Percentiles rank a stretch among this genome's conserved stretches.
phyloP scores from a whole-genome alignment of 1,139 yeast genomes.

The Candida dubliniensis region DNA sequence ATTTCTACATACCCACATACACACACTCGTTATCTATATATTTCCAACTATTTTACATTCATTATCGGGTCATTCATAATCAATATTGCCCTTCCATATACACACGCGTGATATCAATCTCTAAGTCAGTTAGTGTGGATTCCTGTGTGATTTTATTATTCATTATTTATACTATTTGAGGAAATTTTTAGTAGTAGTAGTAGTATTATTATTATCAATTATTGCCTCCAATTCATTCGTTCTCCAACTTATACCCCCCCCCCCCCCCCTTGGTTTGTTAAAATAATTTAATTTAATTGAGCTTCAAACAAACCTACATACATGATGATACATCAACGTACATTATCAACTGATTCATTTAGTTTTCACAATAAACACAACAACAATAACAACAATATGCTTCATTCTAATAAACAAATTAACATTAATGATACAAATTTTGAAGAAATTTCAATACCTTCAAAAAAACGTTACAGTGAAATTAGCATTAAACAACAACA shows the following conservation, averaged over 20 bases:
- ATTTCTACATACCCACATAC: neutral
- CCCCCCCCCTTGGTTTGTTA: too few species aligned
- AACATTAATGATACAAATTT: slow-evolving; percentile 4
- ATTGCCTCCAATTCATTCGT: too few species aligned
- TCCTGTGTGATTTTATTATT: too few species aligned
- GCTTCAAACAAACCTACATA: neutral
- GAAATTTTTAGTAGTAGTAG: too few species aligned
- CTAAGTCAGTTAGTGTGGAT: too few species aligned
- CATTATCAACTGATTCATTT: slow-evolving; percentile 4
- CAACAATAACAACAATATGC: neutral
- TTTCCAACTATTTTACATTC: neutral
- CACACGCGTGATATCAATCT: too few species aligned
- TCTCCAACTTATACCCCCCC: too few species aligned
- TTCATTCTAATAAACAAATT: neutral
- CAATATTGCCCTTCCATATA: too few species aligned
- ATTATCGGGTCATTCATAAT: neutral
- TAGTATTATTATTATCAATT: too few species aligned
- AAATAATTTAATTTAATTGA: neutral
- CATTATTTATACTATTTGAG: too few species aligned
- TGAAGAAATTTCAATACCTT: slow-evolving; percentile 4
- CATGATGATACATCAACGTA: slow-evolving; percentile 6
- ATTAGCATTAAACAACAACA: slow-evolving; percentile 2
- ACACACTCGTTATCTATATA: neutral
- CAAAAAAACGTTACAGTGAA: slow-evolving; percentile 2
- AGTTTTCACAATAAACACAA: neutral